Base-by-base conservation (phyloP, 352 stramenopile species). In the Pythium pyrilobum region DNA sequence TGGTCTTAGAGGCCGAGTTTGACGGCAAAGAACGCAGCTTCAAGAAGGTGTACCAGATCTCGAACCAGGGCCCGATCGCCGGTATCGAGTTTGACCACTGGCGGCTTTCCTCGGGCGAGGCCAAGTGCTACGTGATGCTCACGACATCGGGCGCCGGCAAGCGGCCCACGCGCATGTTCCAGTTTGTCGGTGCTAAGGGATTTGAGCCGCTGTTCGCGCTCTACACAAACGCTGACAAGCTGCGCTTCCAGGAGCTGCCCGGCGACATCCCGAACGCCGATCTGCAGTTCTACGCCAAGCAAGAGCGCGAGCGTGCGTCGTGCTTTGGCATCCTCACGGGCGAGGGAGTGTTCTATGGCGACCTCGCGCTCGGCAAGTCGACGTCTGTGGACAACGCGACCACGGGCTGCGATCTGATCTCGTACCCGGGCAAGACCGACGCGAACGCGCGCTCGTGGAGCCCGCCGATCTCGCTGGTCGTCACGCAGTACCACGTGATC, bases 401-500 rank as follows among this genome's bases (percentile, higher is more conserved):
- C n/a, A 90, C 78, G 13, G 76, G 81, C 18, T 87, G 73, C 11
- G 76, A 86, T 8, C 39, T 93, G 36, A 63, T 93, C 27, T 74
- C 71, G 37, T 95, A 90, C 46, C 82, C 79, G 3, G 71, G 77
- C 18, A 86, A 90, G 40, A 46, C 66, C 5, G 71, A 85, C 21
- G 73, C 83, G 15, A 61, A 33, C 20, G 32, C 36, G 0, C 41
- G 38, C 20, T 52, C 34, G 38, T 89, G 74, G 65, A 80, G 64
- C 1, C 61, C 84, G 13, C 91, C 91, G 11, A 73, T 96, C 21
- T 79, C 88, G 11, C 79, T 97, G 34, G 85, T 81, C 5, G 77
- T 96, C 18, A 97, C 89, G 9, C 84, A 96, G 62, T 97, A 96
- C 59, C 92, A 98, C 71, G 87, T 97, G 16, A 78, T 97, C 54